phyloP scores from a whole-genome alignment of 75 land plant species.

The Sequoiadendron giganteum region DNA sequence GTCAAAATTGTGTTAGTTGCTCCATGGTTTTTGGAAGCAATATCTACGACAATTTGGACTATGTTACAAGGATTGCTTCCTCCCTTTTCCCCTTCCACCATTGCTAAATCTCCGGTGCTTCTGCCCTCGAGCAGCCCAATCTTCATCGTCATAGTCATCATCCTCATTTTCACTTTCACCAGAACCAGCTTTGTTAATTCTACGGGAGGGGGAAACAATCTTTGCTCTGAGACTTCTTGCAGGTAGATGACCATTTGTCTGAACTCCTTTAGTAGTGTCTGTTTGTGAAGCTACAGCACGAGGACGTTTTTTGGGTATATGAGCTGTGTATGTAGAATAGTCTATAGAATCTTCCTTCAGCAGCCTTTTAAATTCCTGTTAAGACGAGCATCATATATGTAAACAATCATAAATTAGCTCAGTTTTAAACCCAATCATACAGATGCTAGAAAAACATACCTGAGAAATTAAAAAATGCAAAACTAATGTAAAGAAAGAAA shows the following conservation, averaged over 20 bases:
- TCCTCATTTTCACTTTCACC: constrained; percentile 34
- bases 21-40: constrained; percentile 8
- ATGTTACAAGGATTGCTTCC: constrained; percentile 37
- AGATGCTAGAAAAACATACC: not conserved
- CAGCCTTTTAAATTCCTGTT: constrained; percentile 82
- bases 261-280: constrained; percentile 8
- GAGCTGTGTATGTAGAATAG: constrained; percentile 75
- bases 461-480: not conserved
- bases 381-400: not conserved
- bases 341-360: constrained; percentile 91
- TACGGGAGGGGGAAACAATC: constrained; percentile 13
- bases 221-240: constrained; percentile 40
- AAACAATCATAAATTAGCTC: not conserved
- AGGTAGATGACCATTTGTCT: constrained; percentile 22
- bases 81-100: constrained; percentile 24
- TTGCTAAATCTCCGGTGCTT: constrained; percentile 32
- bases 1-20: constrained; percentile 13
- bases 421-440: not conserved
- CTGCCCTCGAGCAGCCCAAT: constrained; percentile 43
- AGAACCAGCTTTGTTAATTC: constrained; percentile 9
- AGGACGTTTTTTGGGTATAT: constrained; percentile 61
- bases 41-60: constrained; percentile 12
- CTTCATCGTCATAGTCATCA: constrained; percentile 44
- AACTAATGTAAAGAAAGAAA: not conserved
- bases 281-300: not conserved